Base-by-base conservation (phyloP, 768 basidiomycete genomes). In the Trametes gibbosa region DNA sequence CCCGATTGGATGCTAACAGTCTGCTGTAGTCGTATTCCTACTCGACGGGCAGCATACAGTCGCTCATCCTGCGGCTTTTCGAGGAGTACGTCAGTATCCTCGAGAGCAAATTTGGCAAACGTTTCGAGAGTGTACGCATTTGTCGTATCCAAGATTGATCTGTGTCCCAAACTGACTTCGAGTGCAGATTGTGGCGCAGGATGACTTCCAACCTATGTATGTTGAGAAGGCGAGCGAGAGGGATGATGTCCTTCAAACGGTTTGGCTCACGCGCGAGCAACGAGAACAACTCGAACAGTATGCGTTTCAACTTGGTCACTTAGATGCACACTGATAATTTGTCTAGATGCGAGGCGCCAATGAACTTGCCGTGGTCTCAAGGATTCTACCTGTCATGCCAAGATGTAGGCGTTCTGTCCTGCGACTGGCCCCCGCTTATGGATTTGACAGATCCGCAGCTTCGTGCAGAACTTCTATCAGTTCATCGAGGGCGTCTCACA, bases 401-500 rank as follows among this genome's bases (percentile, higher is more conserved):
- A 77, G 85, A 91, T 68, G 92, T 92, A 70, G 27, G 79, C 60
- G 34, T 19, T 37, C 24, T 24, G 29, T 32, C 10, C 29, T 10
- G 29, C 29, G n/a, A n/a, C n/a, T n/a, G n/a, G n/a, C n/a, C n/a
- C n/a, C n/a, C n/a, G n/a, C n/a, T n/a, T n/a, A n/a, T n/a, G n/a
- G n/a, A n/a, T n/a, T n/a, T n/a, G n/a, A n/a, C 25, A 96, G 86
- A 90, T 96, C 59, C 86, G 92, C 24, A 79, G 78, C 42, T 98
- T 96, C 68, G 90, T 97, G 39, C 90, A 95, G 65, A 93, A 92
- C 66, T 98, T 97, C 76, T 96, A 98, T 70, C 87, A 92, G 23
- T 99, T 98, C 72, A 86, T 95, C 0, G 97, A 99, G 65, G 96
- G 96, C 9, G 90, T 97, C 5, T 86, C 90, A 2, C 92, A 95